Conservation (phyloP, 2,329 filamentous ascomycete species). For the Zymoseptoria crescenta region DNA sequence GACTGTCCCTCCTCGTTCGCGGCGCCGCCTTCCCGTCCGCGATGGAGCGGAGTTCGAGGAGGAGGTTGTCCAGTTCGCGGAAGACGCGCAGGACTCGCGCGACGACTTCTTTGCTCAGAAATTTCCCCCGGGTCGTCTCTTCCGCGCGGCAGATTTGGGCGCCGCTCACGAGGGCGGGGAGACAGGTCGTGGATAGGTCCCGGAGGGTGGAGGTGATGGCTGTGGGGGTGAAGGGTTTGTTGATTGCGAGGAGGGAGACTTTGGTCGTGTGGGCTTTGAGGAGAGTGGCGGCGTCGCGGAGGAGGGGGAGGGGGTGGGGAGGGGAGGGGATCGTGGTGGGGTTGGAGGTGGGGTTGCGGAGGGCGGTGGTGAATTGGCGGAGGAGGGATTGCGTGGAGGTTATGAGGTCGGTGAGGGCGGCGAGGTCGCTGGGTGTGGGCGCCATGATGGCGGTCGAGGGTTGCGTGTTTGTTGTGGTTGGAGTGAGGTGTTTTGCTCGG, state of each 20-base stretch:
- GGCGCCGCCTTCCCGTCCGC: slow-evolving; percentile 40
- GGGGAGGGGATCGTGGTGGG: slow-evolving; percentile 23
- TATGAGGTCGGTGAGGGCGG: slow-evolving; percentile 24
- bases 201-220: slow-evolving; percentile 64
- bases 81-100: slow-evolving; percentile 54
- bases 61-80: slow-evolving; percentile 53
- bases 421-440: slow-evolving; percentile 14
- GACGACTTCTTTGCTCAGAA: slow-evolving; percentile 57
- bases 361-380: slow-evolving; percentile 24
- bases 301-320: slow-evolving; percentile 55
- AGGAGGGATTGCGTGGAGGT: slow-evolving; percentile 27
- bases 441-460: no score
- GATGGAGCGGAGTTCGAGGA: slow-evolving; percentile 53
- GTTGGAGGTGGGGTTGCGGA: slow-evolving; percentile 15
- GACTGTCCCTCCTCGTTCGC: slow-evolving; percentile 42
- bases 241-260: slow-evolving; percentile 77
- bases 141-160: slow-evolving; percentile 56
- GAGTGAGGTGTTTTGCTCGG: not conserved
- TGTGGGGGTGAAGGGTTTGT: slow-evolving; percentile 74
- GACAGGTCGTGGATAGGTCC: slow-evolving; percentile 63
- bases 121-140: slow-evolving; percentile 48
- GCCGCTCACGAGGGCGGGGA: slow-evolving; percentile 66
- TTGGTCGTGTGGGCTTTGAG: slow-evolving; percentile 81
- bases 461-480: not conserved
- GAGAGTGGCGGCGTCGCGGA: slow-evolving; percentile 63